Conservation (phyloP, 805 yeast genomes). For the Middelhovenomyces tepae region DNA sequence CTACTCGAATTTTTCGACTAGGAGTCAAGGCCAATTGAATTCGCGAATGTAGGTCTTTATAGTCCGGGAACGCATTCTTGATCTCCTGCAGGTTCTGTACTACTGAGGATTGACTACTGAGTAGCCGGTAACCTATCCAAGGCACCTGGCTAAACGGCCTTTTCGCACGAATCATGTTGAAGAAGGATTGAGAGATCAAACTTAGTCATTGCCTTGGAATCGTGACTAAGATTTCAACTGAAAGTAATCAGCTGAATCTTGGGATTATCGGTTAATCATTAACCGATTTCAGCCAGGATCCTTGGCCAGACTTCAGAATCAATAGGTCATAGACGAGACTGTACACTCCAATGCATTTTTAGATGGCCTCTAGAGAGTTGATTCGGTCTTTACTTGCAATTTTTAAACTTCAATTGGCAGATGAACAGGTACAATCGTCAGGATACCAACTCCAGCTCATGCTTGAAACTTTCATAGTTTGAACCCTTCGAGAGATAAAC, state of each 20-base stretch:
- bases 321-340: too few relatives aligned
- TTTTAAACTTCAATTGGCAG: too few relatives aligned
- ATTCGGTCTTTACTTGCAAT: too few relatives aligned
- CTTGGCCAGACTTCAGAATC: too few relatives aligned
- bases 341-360: too few relatives aligned
- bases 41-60: constrained; percentile 21
- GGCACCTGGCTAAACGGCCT: neutral
- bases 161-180: neutral
- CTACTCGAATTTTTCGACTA: constrained; percentile 19
- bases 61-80: constrained; percentile 20
- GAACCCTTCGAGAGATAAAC: too few relatives aligned
- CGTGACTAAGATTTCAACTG: neutral
- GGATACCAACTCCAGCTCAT: too few relatives aligned
- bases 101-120: neutral
- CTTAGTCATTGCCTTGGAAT: neutral
- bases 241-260: neutral
- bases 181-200: neutral
- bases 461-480: too few relatives aligned
- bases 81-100: constrained; percentile 11
- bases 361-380: too few relatives aligned
- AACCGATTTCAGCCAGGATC: too few relatives aligned
- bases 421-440: too few relatives aligned
- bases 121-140: neutral
- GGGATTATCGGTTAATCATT: too few relatives aligned
- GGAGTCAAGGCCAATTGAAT: constrained; percentile 15